Evolutionary conservation across 2,329 filamentous ascomycete species (phyloP), one percentile per base, ranked within the genome.

Genomic region (Sporothrix luriei): DNA sequence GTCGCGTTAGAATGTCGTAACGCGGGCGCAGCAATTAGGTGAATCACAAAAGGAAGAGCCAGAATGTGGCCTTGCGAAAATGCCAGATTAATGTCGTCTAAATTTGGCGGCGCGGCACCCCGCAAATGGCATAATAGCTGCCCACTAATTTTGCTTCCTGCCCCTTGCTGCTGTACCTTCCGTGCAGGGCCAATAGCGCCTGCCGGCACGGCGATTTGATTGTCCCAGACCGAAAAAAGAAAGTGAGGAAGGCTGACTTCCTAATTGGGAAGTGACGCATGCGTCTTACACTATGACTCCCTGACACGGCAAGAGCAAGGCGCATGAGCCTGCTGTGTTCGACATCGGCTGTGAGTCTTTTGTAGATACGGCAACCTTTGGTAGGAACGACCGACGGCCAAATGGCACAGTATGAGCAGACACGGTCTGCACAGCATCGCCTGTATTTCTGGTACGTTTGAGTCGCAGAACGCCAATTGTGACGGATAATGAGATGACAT

Each of bases 121-220:
- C 67, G 67, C 67, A 62, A 62, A 62, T 62, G 38, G 55, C 67
- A 68, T 55, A 62, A 68, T 68, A 33, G 66, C 66, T 68, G 43
- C 61, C 62, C 62, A 16, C 62, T 52, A 65, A 33, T 65, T 49
- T 33, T 19, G 43, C 61, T 19, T 19, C 61, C 61, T 52, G 33
- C 64, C 49, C 19, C 64, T 14, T 11, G 43, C 40, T 48, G 49
- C 57, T 26, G 57, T 62, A 46, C n/a, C 57, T 43, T 46, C 38
- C 38, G 11, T 62, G 46, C 38, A 62, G 57, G 57, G 38, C 33
- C 33, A 54, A 14, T 26, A 33, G 48, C 48, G 9, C 29, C 48
- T 52, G 49, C 65, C 38, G 38, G 13, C 11, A 4, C 29, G 65
- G 65, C 38, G 38, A 26, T 67, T 67, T 55, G 38, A 67, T 67